Percentiles rank a stretch among this genome's conserved stretches.
These are phyloP conservation scores for Prunus davidiana DNA, from an alignment of 306 rosid genomes.

Conservation along the genomic window DNA sequence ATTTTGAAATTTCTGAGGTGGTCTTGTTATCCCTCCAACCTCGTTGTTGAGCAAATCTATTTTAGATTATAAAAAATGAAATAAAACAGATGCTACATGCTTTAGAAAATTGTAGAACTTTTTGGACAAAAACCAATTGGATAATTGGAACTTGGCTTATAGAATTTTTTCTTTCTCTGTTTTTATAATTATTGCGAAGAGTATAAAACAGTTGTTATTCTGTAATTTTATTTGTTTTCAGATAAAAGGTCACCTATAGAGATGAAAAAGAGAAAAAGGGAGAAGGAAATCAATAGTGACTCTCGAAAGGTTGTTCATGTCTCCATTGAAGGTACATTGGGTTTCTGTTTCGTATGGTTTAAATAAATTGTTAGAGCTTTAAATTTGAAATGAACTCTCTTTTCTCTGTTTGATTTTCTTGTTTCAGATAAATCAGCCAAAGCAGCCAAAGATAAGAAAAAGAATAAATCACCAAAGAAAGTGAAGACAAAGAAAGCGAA, in stretches of 20 bases:
- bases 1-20: neutral
- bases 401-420: neutral
- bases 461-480: slow-evolving; percentile 24
- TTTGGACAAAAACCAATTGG: neutral
- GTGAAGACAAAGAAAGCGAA: slow-evolving; percentile 36
- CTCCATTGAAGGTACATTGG: slow-evolving; percentile 32
- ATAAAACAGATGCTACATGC: neutral
- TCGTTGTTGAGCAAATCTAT: neutral
- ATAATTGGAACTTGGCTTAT: neutral
- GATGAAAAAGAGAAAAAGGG: slow-evolving; percentile 44
- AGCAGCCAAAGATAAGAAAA: slow-evolving; percentile 11
- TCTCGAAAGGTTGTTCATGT: slow-evolving; percentile 12
- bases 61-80: neutral
- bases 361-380: neutral
- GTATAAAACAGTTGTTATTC: neutral
- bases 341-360: neutral
- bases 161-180: neutral
- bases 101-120: neutral
- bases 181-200: neutral
- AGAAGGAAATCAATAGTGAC: slow-evolving; percentile 24
- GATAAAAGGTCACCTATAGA: neutral
- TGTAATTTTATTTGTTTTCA: slow-evolving; percentile 3
- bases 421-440: slow-evolving; percentile 31
- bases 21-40: neutral
- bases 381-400: neutral